Evolutionary conservation across 352 stramenopile genomes (phyloP).

Genomic region (Globisporangium carolinianum): DNA sequence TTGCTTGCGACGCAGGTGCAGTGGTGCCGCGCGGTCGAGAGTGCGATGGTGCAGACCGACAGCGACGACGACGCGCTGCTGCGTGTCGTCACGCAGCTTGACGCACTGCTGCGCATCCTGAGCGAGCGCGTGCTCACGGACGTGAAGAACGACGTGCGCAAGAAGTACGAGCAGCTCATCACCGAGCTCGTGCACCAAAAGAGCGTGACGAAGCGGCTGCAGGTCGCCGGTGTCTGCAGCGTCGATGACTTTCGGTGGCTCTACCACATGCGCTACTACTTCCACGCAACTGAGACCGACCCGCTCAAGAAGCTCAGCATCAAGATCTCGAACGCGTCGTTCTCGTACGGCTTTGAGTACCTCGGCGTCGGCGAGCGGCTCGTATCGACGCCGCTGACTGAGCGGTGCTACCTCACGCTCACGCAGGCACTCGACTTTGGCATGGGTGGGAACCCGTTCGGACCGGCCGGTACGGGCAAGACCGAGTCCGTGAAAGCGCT

Average conservation of each 20-base stretch:
- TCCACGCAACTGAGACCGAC: constrained; percentile 72
- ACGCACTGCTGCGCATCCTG: constrained; percentile 92
- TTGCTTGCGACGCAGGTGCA: constrained; percentile 97
- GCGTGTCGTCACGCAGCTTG: constrained; percentile 50
- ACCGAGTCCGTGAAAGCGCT: constrained; percentile 99
- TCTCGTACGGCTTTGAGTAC: constrained; percentile 99
- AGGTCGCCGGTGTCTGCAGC: constrained; percentile 73
- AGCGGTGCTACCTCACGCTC: constrained; percentile 99
- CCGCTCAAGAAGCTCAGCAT: constrained; percentile 93
- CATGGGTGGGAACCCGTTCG: constrained; percentile 98
- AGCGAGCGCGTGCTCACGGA: constrained; percentile 94
- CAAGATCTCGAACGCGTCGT: constrained; percentile 96
- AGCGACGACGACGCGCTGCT: constrained; percentile 31
- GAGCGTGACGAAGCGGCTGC: constrained; percentile 93
- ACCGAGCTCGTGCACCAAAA: constrained; percentile 99
- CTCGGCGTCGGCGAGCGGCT: constrained; percentile 98
- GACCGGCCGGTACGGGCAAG: constrained; percentile 99
- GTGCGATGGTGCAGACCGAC: constrained; percentile 63
- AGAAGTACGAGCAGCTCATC: constrained; percentile 99
- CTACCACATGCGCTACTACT: constrained; percentile 99
- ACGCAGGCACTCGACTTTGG: constrained; percentile 98
- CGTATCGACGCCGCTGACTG: constrained; percentile 99
- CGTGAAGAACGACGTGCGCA: constrained; percentile 91
- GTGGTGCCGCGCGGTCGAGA: constrained; percentile 95
- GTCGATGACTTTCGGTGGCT: constrained; percentile 97